Percentiles rank a stretch among this genome's conserved stretches.
phyloP scores from a whole-genome alignment of 306 rosid species.

The Malus sylvestris region DNA sequence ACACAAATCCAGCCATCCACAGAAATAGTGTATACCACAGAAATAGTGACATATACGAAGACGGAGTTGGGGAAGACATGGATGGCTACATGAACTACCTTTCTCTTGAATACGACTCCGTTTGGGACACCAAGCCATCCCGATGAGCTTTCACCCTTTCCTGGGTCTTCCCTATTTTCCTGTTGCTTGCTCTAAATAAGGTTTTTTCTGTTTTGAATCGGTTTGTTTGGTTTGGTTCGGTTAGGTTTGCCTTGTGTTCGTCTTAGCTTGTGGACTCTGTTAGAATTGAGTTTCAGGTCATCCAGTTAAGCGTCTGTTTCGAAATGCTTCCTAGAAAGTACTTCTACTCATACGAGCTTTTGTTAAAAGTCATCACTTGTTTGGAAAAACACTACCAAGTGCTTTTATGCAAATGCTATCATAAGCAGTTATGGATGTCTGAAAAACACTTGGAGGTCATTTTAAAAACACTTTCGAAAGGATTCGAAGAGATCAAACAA shows the following conservation, averaged over 20 bases:
- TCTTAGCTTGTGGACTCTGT: neutral
- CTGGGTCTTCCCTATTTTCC: neutral
- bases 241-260: neutral
- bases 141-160: conserved; percentile 34
- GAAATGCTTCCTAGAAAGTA: neutral
- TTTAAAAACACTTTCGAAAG: too few relatives aligned
- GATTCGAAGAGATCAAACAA: too few relatives aligned
- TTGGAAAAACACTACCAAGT: neutral
- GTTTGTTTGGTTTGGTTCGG: neutral
- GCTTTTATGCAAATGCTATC: neutral
- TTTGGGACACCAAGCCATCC: conserved; percentile 95
- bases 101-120: conserved; percentile 86
- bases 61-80: conserved; percentile 65
- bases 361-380: neutral
- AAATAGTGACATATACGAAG: conserved; percentile 16
- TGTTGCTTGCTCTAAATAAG: too few relatives aligned
- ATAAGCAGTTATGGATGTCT: too few relatives aligned
- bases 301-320: neutral
- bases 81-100: conserved; percentile 77
- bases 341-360: neutral
- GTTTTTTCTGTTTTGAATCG: neutral
- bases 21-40: neutral
- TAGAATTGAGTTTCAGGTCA: neutral
- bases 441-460: too few relatives aligned
- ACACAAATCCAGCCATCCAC: neutral